A percentile compares a stretch with the other conserved stretches of the same genome.
Conservation (phyloP, 192 early-diverging fungal genomes). For the Powellomyces hirtus region DNA sequence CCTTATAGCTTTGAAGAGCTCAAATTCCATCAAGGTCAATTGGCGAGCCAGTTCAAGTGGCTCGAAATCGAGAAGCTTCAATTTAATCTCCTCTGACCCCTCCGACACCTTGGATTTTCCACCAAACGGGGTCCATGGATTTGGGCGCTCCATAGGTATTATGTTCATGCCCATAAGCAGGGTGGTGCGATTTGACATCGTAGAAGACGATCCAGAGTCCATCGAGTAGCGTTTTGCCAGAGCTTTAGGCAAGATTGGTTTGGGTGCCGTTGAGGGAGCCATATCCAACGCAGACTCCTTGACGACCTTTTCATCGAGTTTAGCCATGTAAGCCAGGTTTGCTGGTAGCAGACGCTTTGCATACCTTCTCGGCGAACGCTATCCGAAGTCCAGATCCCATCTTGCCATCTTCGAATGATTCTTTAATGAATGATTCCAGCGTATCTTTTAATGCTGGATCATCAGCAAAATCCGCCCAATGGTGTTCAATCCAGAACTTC, state of each 20-base stretch:
- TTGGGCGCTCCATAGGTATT: not conserved
- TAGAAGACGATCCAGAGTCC: slow-evolving; percentile 11
- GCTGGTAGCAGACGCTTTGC: not conserved
- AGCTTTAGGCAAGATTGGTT: slow-evolving; percentile 50
- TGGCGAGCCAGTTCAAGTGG: slow-evolving; percentile 58
- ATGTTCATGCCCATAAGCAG: not conserved
- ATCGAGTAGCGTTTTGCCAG: slow-evolving; percentile 40
- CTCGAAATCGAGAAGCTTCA: slow-evolving; percentile 50
- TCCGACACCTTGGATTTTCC: slow-evolving; percentile 5
- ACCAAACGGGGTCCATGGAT: slow-evolving; percentile 15
- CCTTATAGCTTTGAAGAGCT: slow-evolving; percentile 49
- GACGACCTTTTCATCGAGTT: too few relatives aligned
- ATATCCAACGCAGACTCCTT: not conserved
- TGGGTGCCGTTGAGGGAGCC: slow-evolving; percentile 32
- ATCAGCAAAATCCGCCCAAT: slow-evolving; percentile 55
- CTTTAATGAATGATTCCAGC: slow-evolving; percentile 34
- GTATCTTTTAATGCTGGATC: slow-evolving; percentile 34
- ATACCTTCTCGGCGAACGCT: slow-evolving; percentile 34
- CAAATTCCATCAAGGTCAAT: slow-evolving; percentile 55
- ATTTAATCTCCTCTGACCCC: slow-evolving; percentile 22
- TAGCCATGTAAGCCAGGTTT: too few relatives aligned
- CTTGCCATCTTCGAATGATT: slow-evolving; percentile 40
- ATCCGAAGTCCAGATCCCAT: slow-evolving; percentile 31
- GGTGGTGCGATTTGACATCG: not conserved
- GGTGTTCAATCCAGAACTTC: slow-evolving; percentile 56